Conservation (phyloP, 2,329 filamentous ascomycete genomes). For the Ophiostoma populinum region DNA sequence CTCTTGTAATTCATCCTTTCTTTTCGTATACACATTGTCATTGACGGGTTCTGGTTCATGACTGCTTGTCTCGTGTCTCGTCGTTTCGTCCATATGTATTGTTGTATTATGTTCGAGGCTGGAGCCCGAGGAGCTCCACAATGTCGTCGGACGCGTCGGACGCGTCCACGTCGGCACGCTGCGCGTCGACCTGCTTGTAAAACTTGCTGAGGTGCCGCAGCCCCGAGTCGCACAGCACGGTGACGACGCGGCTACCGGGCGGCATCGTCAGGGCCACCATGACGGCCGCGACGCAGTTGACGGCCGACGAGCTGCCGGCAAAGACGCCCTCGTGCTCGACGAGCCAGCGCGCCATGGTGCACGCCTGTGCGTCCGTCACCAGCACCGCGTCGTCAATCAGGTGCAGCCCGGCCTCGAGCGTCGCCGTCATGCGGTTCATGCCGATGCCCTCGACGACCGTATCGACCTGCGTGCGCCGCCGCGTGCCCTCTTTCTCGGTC, state of each 20-base stretch:
- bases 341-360: slow-evolving; percentile 87
- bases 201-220: slow-evolving; percentile 71
- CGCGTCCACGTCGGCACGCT: slow-evolving; percentile 27
- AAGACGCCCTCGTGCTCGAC: slow-evolving; percentile 95
- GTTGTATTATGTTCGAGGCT: slow-evolving; percentile 5
- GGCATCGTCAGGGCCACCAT: slow-evolving; percentile 47
- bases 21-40: too few relatives aligned
- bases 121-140: slow-evolving; percentile 31
- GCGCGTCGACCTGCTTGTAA: slow-evolving; percentile 54
- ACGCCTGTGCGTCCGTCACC: slow-evolving; percentile 77
- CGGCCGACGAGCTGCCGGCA: slow-evolving; percentile 83
- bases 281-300: slow-evolving; percentile 78
- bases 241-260: slow-evolving; percentile 51
- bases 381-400: slow-evolving; percentile 80
- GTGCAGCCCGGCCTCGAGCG: slow-evolving; percentile 75
- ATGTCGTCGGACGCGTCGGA: slow-evolving; percentile 20
- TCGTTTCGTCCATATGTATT: slow-evolving; percentile 1
- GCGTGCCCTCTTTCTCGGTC: slow-evolving; percentile 79
- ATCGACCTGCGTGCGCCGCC: slow-evolving; percentile 80
- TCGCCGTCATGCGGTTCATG: slow-evolving; percentile 83
- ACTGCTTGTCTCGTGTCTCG: neutral
- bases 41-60: too few relatives aligned
- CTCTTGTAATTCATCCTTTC: neutral
- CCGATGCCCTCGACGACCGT: slow-evolving; percentile 92
- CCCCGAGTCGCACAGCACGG: slow-evolving; percentile 73